These are phyloP conservation scores for Colletotrichum tropicale DNA, from an alignment of 2,329 filamentous ascomycete genomes.

Conservation along the genomic window DNA sequence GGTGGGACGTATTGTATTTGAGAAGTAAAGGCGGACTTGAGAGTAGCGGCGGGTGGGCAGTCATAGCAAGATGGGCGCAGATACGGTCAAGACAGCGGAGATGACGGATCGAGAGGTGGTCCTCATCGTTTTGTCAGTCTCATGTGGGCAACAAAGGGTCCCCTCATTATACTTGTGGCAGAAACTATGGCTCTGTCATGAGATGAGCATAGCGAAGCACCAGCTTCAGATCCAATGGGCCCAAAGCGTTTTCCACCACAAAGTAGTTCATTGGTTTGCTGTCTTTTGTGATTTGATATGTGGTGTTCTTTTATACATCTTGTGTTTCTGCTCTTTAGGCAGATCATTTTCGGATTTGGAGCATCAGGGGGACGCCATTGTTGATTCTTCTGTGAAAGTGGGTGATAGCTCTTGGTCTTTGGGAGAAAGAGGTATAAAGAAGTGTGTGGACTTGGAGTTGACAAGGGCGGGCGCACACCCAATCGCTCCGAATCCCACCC, in stretches of 20 bases:
- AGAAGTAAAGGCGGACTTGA: background rate
- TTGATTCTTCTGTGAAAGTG: background rate
- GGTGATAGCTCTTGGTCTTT: no score
- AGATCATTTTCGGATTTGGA: rapidly evolving
- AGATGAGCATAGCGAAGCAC: background rate
- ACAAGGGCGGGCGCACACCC: background rate
- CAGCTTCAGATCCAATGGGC: no score
- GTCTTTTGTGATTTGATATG: background rate
- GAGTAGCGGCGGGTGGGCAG: background rate
- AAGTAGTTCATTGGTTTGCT: no score
- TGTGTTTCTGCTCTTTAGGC: background rate
- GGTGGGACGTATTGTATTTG: background rate
- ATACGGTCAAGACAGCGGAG: background rate
- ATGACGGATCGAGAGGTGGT: background rate
- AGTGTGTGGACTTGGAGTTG: background rate
- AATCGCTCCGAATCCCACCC: background rate
- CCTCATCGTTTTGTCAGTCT: background rate
- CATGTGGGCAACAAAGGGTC: background rate
- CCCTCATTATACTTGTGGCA: rapidly evolving
- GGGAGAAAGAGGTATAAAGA: background rate
- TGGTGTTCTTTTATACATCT: background rate
- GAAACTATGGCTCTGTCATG: background rate
- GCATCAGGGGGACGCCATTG: background rate
- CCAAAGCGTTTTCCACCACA: no score
- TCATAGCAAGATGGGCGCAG: background rate